phyloP scores from a whole-genome alignment of 495 filamentous ascomycete genomes.

The Tuber microsphaerosporum region DNA sequence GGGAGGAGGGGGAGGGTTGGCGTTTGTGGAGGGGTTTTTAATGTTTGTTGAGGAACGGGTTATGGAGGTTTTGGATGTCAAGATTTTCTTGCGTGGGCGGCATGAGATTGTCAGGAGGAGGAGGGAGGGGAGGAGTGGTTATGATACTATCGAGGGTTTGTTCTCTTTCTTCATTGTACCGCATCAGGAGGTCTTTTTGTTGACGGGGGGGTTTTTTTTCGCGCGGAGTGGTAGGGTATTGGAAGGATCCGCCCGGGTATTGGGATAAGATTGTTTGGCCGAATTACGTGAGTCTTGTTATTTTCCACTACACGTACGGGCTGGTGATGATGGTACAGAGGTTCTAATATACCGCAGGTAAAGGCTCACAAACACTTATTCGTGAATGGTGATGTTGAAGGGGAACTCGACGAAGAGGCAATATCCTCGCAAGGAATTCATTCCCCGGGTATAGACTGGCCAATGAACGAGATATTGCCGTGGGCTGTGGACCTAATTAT shows the following conservation, averaged over 20 bases:
- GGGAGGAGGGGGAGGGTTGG: slow-evolving; percentile 39
- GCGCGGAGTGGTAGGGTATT: slow-evolving; percentile 65
- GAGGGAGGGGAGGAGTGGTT: slow-evolving; percentile 67
- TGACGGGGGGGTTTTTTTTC: not conserved
- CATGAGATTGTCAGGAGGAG: slow-evolving; percentile 52
- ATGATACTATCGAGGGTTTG: slow-evolving; percentile 64
- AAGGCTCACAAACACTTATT: slow-evolving; percentile 64
- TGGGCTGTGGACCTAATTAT: slow-evolving; percentile 54
- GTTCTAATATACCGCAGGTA: slow-evolving; percentile 13
- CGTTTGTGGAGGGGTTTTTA: slow-evolving; percentile 76
- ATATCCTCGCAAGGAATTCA: slow-evolving; percentile 46
- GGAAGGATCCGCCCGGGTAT: slow-evolving; percentile 87
- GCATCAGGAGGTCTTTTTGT: not conserved
- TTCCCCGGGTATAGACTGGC: slow-evolving; percentile 44
- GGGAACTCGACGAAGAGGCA: slow-evolving; percentile 46
- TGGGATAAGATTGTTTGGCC: slow-evolving; percentile 95
- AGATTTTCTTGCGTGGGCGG: slow-evolving; percentile 63
- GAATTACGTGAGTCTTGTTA: slow-evolving; percentile 59
- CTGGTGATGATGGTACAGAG: not conserved
- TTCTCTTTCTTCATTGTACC: not conserved
- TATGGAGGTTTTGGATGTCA: slow-evolving; percentile 49
- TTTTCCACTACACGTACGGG: not conserved
- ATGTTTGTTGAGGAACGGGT: slow-evolving; percentile 51
- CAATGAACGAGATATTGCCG: slow-evolving; percentile 49
- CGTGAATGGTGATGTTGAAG: slow-evolving; percentile 56